Percentiles rank a stretch among this genome's conserved stretches.
Conservation (phyloP, 129 eudicot species). For the Apium graveolens region DNA sequence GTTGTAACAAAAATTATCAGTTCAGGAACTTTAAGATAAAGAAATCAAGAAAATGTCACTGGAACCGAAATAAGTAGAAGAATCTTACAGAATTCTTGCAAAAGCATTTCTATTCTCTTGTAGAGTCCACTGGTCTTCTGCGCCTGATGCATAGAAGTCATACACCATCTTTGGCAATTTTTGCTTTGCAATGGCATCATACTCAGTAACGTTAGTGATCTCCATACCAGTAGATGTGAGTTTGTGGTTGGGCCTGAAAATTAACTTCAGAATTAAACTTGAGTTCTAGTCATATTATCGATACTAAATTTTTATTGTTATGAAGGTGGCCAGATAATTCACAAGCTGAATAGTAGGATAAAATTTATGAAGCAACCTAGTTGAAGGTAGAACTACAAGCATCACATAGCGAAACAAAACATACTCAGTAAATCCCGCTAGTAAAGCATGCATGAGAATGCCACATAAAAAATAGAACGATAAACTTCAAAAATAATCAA, state of each 20-base stretch:
- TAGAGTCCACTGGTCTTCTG: constrained; percentile 94
- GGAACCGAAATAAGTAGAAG: background rate
- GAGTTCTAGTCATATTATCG: background rate
- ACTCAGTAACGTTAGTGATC: constrained; percentile 78
- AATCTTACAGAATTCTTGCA: constrained; percentile 71
- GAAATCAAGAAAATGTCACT: no score
- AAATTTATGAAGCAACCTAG: background rate
- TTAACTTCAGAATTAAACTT: constrained; percentile 2
- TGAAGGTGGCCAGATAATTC: background rate
- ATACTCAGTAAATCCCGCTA: background rate
- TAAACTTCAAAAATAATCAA: no score
- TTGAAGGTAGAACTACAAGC: background rate
- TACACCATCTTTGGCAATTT: constrained; percentile 87
- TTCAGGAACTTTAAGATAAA: background rate
- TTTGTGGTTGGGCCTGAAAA: constrained; percentile 14
- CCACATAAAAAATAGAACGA: background rate
- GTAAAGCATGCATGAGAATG: background rate
- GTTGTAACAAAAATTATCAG: constrained; percentile 16
- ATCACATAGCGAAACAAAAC: background rate
- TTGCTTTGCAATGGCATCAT: constrained; percentile 81
- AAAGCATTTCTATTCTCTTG: constrained; percentile 88
- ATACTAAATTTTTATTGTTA: background rate
- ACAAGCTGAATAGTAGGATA: background rate
- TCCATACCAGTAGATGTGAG: constrained; percentile 34
- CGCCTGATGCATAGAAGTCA: constrained; percentile 96